phyloP scores from a whole-genome alignment of 2,329 filamentous ascomycete genomes.

The Fusarium sp. region DNA sequence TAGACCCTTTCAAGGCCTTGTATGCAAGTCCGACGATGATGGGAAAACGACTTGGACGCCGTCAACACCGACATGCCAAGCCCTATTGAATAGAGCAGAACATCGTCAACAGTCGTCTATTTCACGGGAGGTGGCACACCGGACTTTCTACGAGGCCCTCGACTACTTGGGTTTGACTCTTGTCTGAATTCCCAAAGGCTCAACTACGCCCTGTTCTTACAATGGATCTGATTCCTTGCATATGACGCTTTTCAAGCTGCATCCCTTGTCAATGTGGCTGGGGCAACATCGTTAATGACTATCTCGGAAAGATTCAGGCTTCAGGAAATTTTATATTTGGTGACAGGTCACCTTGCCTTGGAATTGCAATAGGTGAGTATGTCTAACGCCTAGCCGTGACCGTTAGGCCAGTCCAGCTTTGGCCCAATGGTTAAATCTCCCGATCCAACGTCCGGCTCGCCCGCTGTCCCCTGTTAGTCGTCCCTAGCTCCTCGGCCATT shows the following conservation, averaged over 20 bases:
- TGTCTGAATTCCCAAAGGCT: neutral
- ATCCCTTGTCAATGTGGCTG: conserved; percentile 4
- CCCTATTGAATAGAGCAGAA: conserved; percentile 9
- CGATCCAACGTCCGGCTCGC: conserved; percentile 40
- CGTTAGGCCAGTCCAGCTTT: conserved; percentile 38
- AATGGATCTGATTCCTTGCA: conserved; percentile 1
- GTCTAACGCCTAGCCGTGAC: conserved; percentile 32
- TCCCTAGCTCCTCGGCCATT: conserved; percentile 26
- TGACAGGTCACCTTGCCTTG: conserved; percentile 30
- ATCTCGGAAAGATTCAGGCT: conserved; percentile 27
- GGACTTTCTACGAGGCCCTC: conserved; percentile 38
- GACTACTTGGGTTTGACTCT: conserved; percentile 22
- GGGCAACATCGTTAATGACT: conserved; percentile 23
- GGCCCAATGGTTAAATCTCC: conserved; percentile 46
- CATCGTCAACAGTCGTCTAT: conserved; percentile 25
- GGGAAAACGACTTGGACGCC: conserved; percentile 36
- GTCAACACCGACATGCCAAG: conserved; percentile 12
- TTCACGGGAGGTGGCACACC: conserved; percentile 26
- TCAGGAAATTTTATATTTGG: conserved; percentile 21
- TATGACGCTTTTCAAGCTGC: neutral
- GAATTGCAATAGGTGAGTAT: conserved; percentile 24
- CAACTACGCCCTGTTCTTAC: neutral
- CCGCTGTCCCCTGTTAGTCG: conserved; percentile 32
- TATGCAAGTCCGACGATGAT: conserved; percentile 31
- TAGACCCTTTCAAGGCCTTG: conserved; percentile 26